Base-by-base conservation (phyloP, 345 rosid species). In the Draba incana region DNA sequence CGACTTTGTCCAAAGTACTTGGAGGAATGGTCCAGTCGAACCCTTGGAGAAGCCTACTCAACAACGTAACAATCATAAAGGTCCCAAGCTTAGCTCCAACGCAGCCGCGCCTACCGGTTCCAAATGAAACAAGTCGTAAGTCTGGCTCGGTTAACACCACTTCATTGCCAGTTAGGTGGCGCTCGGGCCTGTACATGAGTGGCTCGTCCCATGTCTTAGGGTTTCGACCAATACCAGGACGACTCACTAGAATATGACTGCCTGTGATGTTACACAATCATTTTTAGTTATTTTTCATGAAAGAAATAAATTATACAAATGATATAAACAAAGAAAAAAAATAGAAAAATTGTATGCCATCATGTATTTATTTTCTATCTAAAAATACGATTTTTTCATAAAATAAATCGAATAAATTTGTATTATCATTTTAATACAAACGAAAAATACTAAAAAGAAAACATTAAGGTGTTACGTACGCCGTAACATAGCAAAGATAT, bases 11-110 rank as follows among this genome's bases (percentile, higher is more conserved):
- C 4, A 5, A 0, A 60, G 8, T 5, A 8, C 37, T 13, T 0
- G 64, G 67, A 1, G 75, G 84, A 25, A 53, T 3, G 24, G 23
- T 72, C 83, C 87, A 83, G 7, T 33, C 39, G 61, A 81, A 83
- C 16, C 75, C 79, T 27, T 81, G 84, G 24, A 81, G 68, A 42
- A 84, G 72, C 76, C 85, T 79, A 0, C 82, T 81, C 14, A 84
- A 62, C 1, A 75, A 68, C 79, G 81, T 82, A 4, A 80, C 48
- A 2, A 79, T 68, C 76, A 84, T 80, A 0, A 66, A 35, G 23
- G 82, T 81, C 41, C 85, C 85, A 0, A 85, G 81, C 30, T 57
- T 6, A 0, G 72, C n/a, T 2, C 74, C 81, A 43, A 56, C 65
- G 53, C 85, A 83, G 4, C 85, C 67, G 23, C 74, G 74, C 41